phyloP scores from a whole-genome alignment of 768 basidiomycete genomes.

The Lactarius tabidus region DNA sequence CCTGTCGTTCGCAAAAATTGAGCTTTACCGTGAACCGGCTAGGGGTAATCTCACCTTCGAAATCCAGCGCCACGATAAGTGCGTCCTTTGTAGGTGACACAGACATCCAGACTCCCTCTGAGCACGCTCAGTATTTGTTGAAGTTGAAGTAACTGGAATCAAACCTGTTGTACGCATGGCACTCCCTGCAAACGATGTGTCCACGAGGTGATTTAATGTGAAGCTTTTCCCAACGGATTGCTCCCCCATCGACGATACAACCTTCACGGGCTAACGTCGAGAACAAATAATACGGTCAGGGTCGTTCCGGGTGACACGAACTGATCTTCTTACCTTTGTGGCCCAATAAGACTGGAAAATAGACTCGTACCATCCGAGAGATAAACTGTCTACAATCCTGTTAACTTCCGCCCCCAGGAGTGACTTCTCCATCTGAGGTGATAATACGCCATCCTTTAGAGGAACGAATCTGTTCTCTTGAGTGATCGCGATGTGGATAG shows the following conservation, averaged over 20 bases:
- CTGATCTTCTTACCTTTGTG: constrained; percentile 37
- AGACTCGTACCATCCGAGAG: constrained; percentile 64
- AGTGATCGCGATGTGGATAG: constrained; percentile 59
- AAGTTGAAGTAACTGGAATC: background rate
- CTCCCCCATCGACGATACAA: constrained; percentile 34
- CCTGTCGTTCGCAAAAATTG: constrained; percentile 32
- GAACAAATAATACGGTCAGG: background rate
- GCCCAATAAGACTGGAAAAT: constrained; percentile 59
- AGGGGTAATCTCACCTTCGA: constrained; percentile 43
- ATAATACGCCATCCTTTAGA: constrained; percentile 53
- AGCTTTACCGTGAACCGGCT: background rate
- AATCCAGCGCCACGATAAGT: constrained; percentile 56
- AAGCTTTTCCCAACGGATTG: background rate
- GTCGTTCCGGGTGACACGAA: background rate
- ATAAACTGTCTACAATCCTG: constrained; percentile 49
- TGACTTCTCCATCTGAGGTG: constrained; percentile 45
- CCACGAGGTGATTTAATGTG: background rate
- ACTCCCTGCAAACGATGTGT: background rate
- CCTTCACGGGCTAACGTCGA: constrained; percentile 48
- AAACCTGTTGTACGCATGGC: constrained; percentile 47
- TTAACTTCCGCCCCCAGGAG: constrained; percentile 58
- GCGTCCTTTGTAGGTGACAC: constrained; percentile 53
- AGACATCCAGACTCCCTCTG: constrained; percentile 63
- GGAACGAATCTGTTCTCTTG: constrained; percentile 59
- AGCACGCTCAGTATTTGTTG: background rate